These are phyloP conservation scores for Aspergillus proliferans DNA, from an alignment of 2,329 filamentous ascomycete genomes.

Conservation along the genomic window DNA sequence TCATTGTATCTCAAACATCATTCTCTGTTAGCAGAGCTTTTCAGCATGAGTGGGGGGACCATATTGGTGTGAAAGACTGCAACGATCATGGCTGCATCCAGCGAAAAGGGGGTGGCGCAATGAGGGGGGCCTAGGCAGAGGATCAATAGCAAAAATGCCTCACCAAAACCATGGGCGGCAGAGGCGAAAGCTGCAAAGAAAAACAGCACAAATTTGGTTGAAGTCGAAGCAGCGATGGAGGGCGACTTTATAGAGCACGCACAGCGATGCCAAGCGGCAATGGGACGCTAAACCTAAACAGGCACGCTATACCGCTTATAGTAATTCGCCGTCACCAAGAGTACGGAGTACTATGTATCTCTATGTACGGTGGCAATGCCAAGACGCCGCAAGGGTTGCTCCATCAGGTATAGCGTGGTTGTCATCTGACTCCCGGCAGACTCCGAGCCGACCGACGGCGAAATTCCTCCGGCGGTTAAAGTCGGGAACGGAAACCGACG, in stretches of 20 bases:
- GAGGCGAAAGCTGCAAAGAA: neutral
- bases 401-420: neutral
- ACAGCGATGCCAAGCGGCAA: too few species aligned
- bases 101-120: neutral
- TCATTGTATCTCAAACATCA: neutral
- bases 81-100: neutral
- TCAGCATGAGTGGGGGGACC: neutral
- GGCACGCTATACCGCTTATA: too few species aligned
- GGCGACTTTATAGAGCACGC: too few species aligned
- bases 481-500: neutral
- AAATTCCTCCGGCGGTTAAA: neutral
- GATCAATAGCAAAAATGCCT: slow-evolving; percentile 1
- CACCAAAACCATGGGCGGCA: neutral
- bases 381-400: neutral
- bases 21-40: neutral
- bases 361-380: too few species aligned
- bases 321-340: too few species aligned
- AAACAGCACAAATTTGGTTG: too few species aligned
- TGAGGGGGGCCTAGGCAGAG: neutral
- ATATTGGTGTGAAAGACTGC: neutral
- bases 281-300: too few species aligned
- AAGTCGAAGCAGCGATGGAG: too few species aligned
- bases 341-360: too few species aligned
- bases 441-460: neutral
- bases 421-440: neutral